Base-by-base conservation (phyloP, 495 filamentous ascomycete species). In the Xeromyces bisporus region DNA sequence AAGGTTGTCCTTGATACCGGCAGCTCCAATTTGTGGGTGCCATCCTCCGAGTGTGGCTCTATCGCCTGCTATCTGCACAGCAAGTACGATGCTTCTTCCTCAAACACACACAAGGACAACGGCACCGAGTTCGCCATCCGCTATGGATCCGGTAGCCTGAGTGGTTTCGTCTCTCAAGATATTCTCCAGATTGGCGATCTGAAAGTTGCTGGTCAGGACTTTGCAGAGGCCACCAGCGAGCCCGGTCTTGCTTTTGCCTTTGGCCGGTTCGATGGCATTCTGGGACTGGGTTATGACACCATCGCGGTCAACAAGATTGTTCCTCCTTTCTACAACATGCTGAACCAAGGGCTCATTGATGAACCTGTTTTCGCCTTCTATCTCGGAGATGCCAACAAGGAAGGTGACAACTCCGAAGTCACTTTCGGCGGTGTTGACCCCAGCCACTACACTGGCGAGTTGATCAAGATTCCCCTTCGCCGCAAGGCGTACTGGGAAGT, bases 401-500 rank as follows among this genome's bases (percentile, higher is more conserved):
- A 77, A 15, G 71, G 71, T 18, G 79, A 79, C 32, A 67, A 77
- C 48, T 93, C 86, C 7, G 87, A 83, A 56, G 87, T 76, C 23
- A 75, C 75, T 32, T 96, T 99, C 39, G 91, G 91, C 57, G 91
- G 91, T 47, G 64, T 94, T 34, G 75, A 96, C 56, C 62, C 84
- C 55, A 60, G 62, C 46, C 81, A 82, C 64, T 96, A 83, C 67
- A 75, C 67, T 18, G 91, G 91, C 42, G 76, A 94, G 56, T 66
- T 99, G 46, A 82, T 73, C 37, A 86, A 79, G 49, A 84, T 99
- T 40, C 87, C 87, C 29, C 72, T 99, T 39, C 75, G 89, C 51
- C 81, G 91, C 48, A 94, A 94, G 76, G 91, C 91, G 23, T 99
- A 99, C 69, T 99, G 91, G 91, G 91, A 99, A 67, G 87, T 96